Conservation (phyloP, 2,329 filamentous ascomycete genomes). For the Dactylella cylindrospora region DNA sequence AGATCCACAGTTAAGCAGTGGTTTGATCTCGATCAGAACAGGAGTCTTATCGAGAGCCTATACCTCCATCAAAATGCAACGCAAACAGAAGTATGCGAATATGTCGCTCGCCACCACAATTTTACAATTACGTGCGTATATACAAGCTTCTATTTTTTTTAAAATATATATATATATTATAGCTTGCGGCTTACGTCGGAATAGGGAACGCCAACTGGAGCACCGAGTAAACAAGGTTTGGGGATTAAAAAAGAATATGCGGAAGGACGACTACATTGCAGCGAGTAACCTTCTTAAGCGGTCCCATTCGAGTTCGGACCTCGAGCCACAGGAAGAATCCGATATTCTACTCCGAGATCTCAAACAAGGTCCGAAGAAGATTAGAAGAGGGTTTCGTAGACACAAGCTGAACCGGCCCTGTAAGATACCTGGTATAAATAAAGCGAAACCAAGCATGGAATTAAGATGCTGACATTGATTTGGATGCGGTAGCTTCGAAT, state of each 20-base stretch:
- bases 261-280: not conserved
- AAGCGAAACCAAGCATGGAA: too few relatives aligned
- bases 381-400: not conserved
- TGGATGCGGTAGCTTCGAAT: too few relatives aligned
- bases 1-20: not conserved
- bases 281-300: not conserved
- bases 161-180: not conserved
- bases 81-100: slow-evolving; percentile 1
- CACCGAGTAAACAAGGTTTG: not conserved
- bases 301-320: not conserved
- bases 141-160: not conserved
- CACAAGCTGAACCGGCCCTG: too few relatives aligned
- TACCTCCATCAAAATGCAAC: slow-evolving; percentile 5
- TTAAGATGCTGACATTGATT: not conserved
- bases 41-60: slow-evolving; percentile 3
- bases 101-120: not conserved
- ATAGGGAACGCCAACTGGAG: slow-evolving; percentile 13
- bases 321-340: not conserved
- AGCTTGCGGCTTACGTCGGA: not conserved
- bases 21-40: not conserved
- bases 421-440: too few relatives aligned
- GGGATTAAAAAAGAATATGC: slow-evolving; percentile 1
- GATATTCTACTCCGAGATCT: not conserved
- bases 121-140: slow-evolving; percentile 2
- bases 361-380: not conserved